These are phyloP conservation scores for Cladosporium sp. DNA, from an alignment of 2,329 filamentous ascomycete genomes.

Conservation along the genomic window DNA sequence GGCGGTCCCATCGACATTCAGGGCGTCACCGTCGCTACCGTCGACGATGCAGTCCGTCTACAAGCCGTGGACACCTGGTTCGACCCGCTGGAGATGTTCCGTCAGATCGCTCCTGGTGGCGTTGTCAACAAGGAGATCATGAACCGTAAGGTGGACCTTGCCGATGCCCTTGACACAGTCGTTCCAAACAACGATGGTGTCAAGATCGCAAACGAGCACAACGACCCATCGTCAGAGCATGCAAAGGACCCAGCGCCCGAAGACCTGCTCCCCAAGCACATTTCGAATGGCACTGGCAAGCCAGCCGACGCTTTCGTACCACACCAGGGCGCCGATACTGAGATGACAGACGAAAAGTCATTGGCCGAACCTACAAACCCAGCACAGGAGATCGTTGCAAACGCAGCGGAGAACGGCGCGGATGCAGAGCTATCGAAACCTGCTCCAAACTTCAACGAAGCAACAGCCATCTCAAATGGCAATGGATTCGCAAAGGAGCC, in stretches of 20 bases:
- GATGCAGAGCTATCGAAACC: slow-evolving; percentile 19
- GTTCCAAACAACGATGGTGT: slow-evolving; percentile 18
- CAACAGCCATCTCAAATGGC: background rate
- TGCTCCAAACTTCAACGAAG: slow-evolving; percentile 17
- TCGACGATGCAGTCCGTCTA: slow-evolving; percentile 58
- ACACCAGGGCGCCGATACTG: slow-evolving; percentile 17
- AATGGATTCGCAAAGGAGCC: slow-evolving; percentile 17
- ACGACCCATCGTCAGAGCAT: slow-evolving; percentile 11
- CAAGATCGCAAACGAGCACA: slow-evolving; percentile 22
- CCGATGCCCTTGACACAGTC: slow-evolving; percentile 21
- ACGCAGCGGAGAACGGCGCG: slow-evolving; percentile 20
- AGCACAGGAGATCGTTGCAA: slow-evolving; percentile 20
- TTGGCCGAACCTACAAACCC: background rate
- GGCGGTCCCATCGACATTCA: slow-evolving; percentile 58
- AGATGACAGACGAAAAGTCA: slow-evolving; percentile 8
- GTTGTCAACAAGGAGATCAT: slow-evolving; percentile 44
- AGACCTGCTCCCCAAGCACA: slow-evolving; percentile 17
- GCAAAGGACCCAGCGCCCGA: slow-evolving; percentile 14
- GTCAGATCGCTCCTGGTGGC: slow-evolving; percentile 55
- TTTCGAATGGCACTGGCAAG: slow-evolving; percentile 21
- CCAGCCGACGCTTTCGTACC: slow-evolving; percentile 20
- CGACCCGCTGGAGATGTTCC: slow-evolving; percentile 63
- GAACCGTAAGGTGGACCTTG: slow-evolving; percentile 31
- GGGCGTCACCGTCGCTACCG: slow-evolving; percentile 58
- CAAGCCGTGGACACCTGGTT: slow-evolving; percentile 61